phyloP scores from a whole-genome alignment of 306 rosid species.

The Adenanthera pavonina region DNA sequence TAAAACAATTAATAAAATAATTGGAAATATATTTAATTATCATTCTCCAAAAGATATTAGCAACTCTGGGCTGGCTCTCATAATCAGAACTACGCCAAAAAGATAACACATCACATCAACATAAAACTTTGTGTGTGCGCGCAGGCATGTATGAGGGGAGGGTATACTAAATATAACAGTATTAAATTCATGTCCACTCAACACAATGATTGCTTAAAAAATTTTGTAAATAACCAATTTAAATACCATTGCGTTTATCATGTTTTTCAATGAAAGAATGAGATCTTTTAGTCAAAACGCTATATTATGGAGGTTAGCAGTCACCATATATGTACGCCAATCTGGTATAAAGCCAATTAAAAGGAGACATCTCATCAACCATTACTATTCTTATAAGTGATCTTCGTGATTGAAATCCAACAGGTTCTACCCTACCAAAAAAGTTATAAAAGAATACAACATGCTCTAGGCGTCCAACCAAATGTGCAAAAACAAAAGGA shows the following conservation, averaged over 20 bases:
- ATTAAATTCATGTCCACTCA: not conserved
- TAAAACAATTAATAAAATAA: not conserved
- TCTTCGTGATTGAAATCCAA: conserved; percentile 18
- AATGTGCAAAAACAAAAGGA: conserved; percentile 12
- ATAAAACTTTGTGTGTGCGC: not conserved
- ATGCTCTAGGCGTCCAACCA: conserved; percentile 7
- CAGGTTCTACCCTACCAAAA: conserved; percentile 7
- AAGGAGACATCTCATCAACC: conserved; percentile 15
- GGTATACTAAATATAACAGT: not conserved
- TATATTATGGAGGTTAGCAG: not conserved
- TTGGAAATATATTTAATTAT: not conserved
- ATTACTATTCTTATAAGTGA: not conserved
- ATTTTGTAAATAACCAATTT: not conserved
- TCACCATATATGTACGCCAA: conserved; percentile 1
- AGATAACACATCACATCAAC: not conserved
- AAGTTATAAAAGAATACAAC: conserved; percentile 12
- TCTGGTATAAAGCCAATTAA: conserved; percentile 3
- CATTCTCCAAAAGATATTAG: not conserved
- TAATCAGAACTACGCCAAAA: not conserved
- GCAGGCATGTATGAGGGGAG: not conserved
- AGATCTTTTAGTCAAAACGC: not conserved
- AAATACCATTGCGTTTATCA: not conserved
- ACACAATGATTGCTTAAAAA: not conserved
- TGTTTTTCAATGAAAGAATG: not conserved
- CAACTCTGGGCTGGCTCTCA: not conserved